Evolutionary conservation across 1,139 yeast genomes (phyloP).

Genomic region (Saccharomycopsis crataegensis): DNA sequence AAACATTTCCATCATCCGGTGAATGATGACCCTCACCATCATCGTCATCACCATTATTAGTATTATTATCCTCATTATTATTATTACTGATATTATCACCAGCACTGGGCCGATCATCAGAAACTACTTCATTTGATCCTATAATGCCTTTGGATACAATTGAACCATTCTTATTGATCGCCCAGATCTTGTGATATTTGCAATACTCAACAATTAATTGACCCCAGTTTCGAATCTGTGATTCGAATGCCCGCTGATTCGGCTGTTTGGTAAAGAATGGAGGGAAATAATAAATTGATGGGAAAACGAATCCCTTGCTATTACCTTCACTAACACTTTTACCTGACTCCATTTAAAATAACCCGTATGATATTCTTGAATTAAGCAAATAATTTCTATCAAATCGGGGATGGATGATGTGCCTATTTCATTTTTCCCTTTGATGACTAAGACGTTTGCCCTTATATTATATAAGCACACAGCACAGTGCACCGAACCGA

Average conservation of each 20-base stretch:
- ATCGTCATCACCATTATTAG: neutral
- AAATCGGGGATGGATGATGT: too few species aligned
- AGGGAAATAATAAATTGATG: slow-evolving; percentile 78
- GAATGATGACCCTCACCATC: slow-evolving; percentile 16
- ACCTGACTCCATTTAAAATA: neutral
- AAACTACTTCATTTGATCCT: slow-evolving; percentile 10
- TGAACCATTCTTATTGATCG: slow-evolving; percentile 35
- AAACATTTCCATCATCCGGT: slow-evolving; percentile 18
- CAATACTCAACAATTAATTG: slow-evolving; percentile 52
- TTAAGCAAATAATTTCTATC: too few species aligned
- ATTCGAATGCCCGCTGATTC: slow-evolving; percentile 66
- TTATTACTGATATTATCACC: neutral
- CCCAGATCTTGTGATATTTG: slow-evolving; percentile 46
- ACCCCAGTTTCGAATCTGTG: slow-evolving; percentile 61
- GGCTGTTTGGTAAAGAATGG: slow-evolving; percentile 91
- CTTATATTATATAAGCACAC: neutral
- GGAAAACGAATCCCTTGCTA: slow-evolving; percentile 34
- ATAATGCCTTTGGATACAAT: slow-evolving; percentile 32
- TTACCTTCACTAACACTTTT: neutral
- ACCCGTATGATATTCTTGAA: neutral
- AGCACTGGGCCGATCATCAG: neutral
- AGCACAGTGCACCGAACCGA: neutral
- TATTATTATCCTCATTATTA: neutral
- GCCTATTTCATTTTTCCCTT: neutral
- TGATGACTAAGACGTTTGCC: neutral